A percentile compares a stretch with the other conserved stretches of the same genome.
phyloP scores from a whole-genome alignment of 225 moss, liverwort and hornwort genomes.

The Marchantia paleacea region DNA sequence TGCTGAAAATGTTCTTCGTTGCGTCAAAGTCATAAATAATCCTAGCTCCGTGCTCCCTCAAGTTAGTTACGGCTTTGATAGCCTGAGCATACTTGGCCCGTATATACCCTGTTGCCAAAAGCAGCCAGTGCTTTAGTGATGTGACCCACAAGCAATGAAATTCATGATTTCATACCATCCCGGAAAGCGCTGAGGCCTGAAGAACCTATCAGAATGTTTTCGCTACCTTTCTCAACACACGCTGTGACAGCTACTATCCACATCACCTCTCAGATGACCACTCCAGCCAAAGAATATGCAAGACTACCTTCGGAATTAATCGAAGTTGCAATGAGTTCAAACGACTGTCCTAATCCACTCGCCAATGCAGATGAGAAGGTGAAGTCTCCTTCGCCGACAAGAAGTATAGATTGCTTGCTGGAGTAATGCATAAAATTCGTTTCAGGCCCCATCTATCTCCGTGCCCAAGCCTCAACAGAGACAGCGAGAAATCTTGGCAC shows the following conservation, averaged over 20 bases:
- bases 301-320: neutral
- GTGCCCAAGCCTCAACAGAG: neutral
- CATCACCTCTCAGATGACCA: too few species aligned
- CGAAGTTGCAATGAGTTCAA: neutral
- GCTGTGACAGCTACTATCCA: too few species aligned
- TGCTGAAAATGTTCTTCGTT: neutral
- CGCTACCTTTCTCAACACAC: too few species aligned
- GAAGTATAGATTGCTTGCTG: constrained; percentile 7
- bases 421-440: neutral
- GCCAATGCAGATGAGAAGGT: constrained; percentile 18
- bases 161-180: too few species aligned
- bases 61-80: neutral
- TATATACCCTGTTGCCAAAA: neutral
- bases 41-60: neutral
- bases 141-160: neutral
- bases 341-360: neutral
- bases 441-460: neutral
- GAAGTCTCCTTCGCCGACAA: constrained; percentile 17
- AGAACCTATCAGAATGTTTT: neutral
- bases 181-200: too few species aligned
- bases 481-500: neutral
- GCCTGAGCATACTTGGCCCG: neutral
- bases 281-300: too few species aligned
- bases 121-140: neutral
- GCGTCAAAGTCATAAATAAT: constrained; percentile 6